Percentiles rank a stretch among this genome's conserved stretches.
Evolutionary conservation across 352 stramenopile genomes (phyloP).

Genomic region (Elongisporangium prolatum): DNA sequence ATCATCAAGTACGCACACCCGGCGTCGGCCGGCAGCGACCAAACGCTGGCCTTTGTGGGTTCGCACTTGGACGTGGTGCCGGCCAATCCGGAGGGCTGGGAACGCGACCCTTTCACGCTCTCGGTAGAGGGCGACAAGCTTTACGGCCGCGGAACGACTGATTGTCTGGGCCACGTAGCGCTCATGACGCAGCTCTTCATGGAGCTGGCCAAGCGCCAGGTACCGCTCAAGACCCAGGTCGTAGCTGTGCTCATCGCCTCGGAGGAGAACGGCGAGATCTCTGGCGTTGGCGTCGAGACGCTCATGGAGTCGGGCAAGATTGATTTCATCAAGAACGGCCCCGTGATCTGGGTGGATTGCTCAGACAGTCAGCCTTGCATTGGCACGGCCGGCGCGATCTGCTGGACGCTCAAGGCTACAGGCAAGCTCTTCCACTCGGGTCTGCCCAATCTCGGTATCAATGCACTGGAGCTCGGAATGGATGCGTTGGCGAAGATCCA

Average conservation of each 20-base stretch:
- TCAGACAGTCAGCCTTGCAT: slow-evolving; percentile 92
- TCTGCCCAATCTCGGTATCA: slow-evolving; percentile 87
- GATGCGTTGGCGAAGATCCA: slow-evolving; percentile 85
- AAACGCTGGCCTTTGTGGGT: slow-evolving; percentile 86
- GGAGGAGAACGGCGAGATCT: slow-evolving; percentile 82
- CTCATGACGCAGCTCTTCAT: slow-evolving; percentile 85
- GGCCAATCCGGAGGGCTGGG: slow-evolving; percentile 89
- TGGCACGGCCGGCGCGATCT: slow-evolving; percentile 81
- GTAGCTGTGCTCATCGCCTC: slow-evolving; percentile 90
- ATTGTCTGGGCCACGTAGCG: slow-evolving; percentile 91
- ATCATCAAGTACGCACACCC: slow-evolving; percentile 86
- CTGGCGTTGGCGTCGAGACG: slow-evolving; percentile 85
- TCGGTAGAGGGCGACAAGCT: slow-evolving; percentile 90
- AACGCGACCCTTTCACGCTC: slow-evolving; percentile 85
- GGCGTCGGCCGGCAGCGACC: slow-evolving; percentile 32
- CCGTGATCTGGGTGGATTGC: slow-evolving; percentile 91
- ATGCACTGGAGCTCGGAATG: slow-evolving; percentile 85
- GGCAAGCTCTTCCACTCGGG: slow-evolving; percentile 92
- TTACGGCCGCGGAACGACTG: slow-evolving; percentile 89
- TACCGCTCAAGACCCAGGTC: slow-evolving; percentile 72
- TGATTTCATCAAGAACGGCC: slow-evolving; percentile 91
- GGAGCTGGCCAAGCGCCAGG: slow-evolving; percentile 69
- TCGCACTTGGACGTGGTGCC: slow-evolving; percentile 92
- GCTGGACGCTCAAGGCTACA: slow-evolving; percentile 87
- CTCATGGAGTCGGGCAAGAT: slow-evolving; percentile 87